These are phyloP conservation scores for Salix viminalis DNA, from an alignment of 345 rosid species.

Conservation along the genomic window DNA sequence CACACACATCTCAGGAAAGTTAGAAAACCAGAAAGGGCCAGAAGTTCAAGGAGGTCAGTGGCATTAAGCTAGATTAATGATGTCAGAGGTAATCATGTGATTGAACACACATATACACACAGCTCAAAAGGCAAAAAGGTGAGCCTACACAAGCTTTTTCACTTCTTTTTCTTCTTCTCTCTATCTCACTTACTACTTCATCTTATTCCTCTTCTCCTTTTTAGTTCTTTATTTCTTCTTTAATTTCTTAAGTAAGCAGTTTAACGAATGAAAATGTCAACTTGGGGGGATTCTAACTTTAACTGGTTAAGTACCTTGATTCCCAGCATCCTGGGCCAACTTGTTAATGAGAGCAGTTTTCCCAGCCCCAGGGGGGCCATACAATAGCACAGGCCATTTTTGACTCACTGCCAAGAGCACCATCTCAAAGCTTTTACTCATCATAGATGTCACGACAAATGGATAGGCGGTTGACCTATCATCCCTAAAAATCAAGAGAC, in stretches of 20 bases:
- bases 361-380: slow-evolving; percentile 88
- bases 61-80: background rate
- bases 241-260: no score
- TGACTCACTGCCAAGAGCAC: slow-evolving; percentile 71
- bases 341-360: slow-evolving; percentile 82
- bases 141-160: no score
- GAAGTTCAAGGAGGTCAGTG: background rate
- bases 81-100: no score
- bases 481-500: slow-evolving; percentile 47
- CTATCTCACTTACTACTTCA: no score
- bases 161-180: no score
- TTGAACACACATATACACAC: no score
- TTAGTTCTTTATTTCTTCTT: no score
- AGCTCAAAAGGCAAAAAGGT: no score
- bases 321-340: slow-evolving; percentile 66
- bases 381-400: slow-evolving; percentile 89
- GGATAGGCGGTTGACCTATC: slow-evolving; percentile 40
- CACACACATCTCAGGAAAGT: no score
- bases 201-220: no score
- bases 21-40: background rate
- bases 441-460: slow-evolving; percentile 56
- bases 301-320: slow-evolving; percentile 48
- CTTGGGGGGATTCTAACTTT: background rate
- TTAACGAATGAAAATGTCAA: background rate
- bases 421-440: slow-evolving; percentile 74